Conservation (phyloP, 2,329 filamentous ascomycete genomes). For the Ceratocystis cubensis region DNA sequence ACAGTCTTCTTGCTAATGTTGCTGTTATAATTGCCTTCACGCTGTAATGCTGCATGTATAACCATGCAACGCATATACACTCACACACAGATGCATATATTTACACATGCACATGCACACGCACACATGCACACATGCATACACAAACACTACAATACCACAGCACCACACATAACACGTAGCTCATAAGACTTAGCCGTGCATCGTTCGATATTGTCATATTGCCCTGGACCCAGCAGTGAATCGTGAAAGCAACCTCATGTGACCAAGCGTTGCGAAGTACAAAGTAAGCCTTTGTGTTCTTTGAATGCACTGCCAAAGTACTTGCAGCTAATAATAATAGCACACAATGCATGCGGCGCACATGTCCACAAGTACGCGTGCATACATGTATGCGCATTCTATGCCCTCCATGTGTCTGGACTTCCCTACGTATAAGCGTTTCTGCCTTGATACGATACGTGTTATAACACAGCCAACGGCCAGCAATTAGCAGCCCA, state of each 20-base stretch:
- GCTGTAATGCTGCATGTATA: neutral
- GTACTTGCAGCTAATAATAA: too few species aligned
- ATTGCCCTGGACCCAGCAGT: neutral
- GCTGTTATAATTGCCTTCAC: conserved; percentile 5
- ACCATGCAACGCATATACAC: neutral
- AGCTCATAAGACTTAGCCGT: neutral
- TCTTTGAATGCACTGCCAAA: neutral
- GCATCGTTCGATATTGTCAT: neutral
- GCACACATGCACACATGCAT: neutral
- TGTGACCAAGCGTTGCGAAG: neutral
- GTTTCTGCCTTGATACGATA: neutral
- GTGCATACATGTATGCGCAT: neutral
- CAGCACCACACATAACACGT: too few species aligned
- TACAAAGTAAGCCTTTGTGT: neutral
- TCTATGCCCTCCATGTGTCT: neutral
- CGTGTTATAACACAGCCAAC: neutral
- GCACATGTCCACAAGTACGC: too few species aligned
- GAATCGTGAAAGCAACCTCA: conserved; percentile 5
- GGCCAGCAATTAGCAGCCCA: too few species aligned
- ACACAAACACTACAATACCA: neutral
- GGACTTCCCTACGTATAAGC: neutral
- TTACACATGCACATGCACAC: neutral
- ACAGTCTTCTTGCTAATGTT: neutral
- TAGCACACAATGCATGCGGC: too few species aligned
- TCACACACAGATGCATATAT: neutral